phyloP scores from a whole-genome alignment of 306 rosid species.

The Dryas octopetala region DNA sequence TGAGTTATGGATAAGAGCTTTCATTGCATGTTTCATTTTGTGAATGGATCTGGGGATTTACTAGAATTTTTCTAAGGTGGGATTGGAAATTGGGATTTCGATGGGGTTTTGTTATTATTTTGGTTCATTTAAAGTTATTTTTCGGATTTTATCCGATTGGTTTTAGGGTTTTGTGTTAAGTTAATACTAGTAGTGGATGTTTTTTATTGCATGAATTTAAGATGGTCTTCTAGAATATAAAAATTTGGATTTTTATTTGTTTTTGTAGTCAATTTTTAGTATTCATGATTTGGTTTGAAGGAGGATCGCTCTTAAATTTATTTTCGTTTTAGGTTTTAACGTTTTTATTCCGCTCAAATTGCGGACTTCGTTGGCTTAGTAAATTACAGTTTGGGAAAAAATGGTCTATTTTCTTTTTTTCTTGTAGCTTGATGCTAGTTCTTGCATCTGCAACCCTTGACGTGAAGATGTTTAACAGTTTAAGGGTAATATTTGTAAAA shows the following conservation, averaged over 20 bases:
- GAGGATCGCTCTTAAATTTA: neutral
- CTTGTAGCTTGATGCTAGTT: neutral
- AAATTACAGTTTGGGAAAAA: neutral
- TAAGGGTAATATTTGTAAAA: neutral
- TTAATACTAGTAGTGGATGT: neutral
- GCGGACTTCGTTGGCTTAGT: neutral
- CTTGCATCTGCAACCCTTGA: constrained; percentile 2
- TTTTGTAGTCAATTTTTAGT: neutral
- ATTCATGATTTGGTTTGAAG: neutral
- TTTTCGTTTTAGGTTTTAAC: neutral
- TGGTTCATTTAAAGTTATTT: neutral
- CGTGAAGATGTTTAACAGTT: neutral
- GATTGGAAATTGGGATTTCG: constrained; percentile 23
- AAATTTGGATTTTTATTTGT: neutral
- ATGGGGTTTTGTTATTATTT: neutral
- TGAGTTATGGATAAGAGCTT: constrained; percentile 16
- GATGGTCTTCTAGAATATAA: neutral
- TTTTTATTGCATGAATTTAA: no score
- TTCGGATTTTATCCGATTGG: constrained; percentile 1
- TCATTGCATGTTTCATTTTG: constrained; percentile 54
- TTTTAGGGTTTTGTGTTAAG: constrained; percentile 15
- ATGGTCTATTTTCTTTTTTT: neutral
- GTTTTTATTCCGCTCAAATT: neutral
- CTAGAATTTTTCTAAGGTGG: constrained; percentile 9
- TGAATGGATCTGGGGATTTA: constrained; percentile 65